Evolutionary conservation across 805 yeast genomes (phyloP).

Genomic region (Priceomyces haplophilus): DNA sequence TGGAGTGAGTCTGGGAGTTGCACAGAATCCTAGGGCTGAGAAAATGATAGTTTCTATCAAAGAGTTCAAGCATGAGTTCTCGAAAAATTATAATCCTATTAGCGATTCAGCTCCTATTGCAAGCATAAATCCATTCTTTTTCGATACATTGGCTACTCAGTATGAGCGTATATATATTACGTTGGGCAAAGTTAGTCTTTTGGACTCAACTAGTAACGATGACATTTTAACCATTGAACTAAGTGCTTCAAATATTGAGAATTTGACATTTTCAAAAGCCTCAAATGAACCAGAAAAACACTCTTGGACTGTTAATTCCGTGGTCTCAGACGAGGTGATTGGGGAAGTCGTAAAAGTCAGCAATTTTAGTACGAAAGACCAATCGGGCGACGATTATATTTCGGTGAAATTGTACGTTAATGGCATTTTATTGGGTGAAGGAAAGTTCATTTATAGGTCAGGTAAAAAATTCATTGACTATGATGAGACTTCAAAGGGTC

Average conservation of each 20-base stretch:
- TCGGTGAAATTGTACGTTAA: constrained; percentile 57
- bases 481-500: constrained; percentile 37
- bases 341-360: constrained; percentile 68
- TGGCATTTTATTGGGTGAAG: constrained; percentile 60
- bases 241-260: constrained; percentile 48
- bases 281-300: constrained; percentile 53
- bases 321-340: constrained; percentile 64
- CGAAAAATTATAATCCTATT: constrained; percentile 17
- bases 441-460: constrained; percentile 49
- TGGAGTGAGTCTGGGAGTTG: constrained; percentile 74
- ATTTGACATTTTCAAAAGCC: constrained; percentile 61
- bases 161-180: constrained; percentile 60
- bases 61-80: constrained; percentile 57
- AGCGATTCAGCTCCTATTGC: constrained; percentile 52
- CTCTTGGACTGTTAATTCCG: constrained; percentile 72
- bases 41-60: constrained; percentile 65
- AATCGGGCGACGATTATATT: constrained; percentile 52
- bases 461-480: constrained; percentile 48
- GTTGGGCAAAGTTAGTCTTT: constrained; percentile 48
- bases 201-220: constrained; percentile 24
- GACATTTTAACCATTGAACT: constrained; percentile 53
- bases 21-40: constrained; percentile 79
- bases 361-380: constrained; percentile 47
- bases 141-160: constrained; percentile 58
- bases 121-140: constrained; percentile 61